Evolutionary conservation across 768 basidiomycete species (phyloP).

Genomic region (Trametes sanguinea): DNA sequence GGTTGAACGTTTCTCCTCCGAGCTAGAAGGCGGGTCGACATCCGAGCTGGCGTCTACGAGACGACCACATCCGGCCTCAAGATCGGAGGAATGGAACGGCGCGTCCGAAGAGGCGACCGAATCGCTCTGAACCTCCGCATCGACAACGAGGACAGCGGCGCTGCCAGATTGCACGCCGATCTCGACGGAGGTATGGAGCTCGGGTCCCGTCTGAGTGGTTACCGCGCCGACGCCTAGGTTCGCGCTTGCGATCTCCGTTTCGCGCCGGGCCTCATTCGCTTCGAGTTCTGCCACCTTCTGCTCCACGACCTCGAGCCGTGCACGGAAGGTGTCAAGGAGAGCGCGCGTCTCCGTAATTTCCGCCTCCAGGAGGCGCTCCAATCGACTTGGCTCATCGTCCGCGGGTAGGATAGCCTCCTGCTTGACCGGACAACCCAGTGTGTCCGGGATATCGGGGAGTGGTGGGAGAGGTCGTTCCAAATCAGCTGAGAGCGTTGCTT

Average conservation of each 20-base stretch:
- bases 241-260: neutral
- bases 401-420: constrained; percentile 1
- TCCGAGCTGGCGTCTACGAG: neutral
- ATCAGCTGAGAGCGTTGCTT: neutral
- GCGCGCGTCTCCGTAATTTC: constrained; percentile 29
- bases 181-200: constrained; percentile 10
- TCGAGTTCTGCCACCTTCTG: constrained; percentile 33
- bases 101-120: neutral
- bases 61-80: neutral
- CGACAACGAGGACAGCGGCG: neutral
- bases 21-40: constrained; percentile 2
- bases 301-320: constrained; percentile 35
- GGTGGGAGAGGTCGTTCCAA: constrained; percentile 14
- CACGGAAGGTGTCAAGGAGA: constrained; percentile 33
- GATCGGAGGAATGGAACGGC: constrained; percentile 3
- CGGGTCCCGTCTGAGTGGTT: neutral
- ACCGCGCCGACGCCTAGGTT: neutral
- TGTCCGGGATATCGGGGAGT: constrained; percentile 6
- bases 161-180: constrained; percentile 14
- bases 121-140: constrained; percentile 13
- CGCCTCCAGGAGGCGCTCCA: constrained; percentile 27
- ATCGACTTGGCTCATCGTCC: constrained; percentile 1
- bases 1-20: neutral
- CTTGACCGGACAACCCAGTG: neutral
- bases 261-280: constrained; percentile 21